Evolutionary conservation across 208 protist species (phyloP).

Genomic region (Leishmania amazonensis): DNA sequence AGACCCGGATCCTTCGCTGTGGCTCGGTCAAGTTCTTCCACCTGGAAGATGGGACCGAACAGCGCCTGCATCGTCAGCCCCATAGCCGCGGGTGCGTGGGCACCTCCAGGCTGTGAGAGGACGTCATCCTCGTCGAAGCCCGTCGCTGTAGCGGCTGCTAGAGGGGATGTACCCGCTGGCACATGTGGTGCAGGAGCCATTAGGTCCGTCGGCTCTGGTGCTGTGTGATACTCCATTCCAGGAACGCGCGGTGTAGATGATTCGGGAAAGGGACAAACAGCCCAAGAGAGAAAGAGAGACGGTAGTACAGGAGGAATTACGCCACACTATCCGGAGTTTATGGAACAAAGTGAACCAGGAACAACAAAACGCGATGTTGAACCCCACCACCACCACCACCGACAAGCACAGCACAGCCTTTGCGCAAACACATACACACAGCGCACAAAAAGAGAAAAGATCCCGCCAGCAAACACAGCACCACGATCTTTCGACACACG

Average conservation of each 20-base stretch:
- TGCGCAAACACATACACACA: not conserved
- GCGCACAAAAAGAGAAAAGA: not conserved
- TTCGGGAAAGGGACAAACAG: not conserved
- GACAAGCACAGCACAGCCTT: not conserved
- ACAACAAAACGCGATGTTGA: not conserved
- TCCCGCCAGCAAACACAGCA: not conserved
- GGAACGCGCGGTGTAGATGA: not conserved
- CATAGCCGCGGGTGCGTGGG: not conserved
- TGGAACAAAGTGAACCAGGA: not conserved
- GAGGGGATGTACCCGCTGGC: conserved; percentile 1
- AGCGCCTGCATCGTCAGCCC: conserved; percentile 47
- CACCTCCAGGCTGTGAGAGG: conserved; percentile 2
- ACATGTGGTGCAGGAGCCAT: not conserved
- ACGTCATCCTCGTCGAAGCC: conserved; percentile 23
- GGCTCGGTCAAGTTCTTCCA: conserved; percentile 18
- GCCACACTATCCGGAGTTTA: not conserved
- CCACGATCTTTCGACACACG: not conserved
- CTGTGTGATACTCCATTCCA: not conserved
- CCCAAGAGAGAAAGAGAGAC: not conserved
- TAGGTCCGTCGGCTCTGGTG: not conserved
- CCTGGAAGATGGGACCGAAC: conserved; percentile 67
- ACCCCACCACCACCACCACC: not conserved
- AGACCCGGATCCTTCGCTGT: conserved; percentile 53
- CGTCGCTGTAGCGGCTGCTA: conserved; percentile 8
- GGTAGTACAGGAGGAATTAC: not conserved